Base-by-base conservation (phyloP, 108 stramenopile genomes). In the Aurantiochytrium sp. region DNA sequence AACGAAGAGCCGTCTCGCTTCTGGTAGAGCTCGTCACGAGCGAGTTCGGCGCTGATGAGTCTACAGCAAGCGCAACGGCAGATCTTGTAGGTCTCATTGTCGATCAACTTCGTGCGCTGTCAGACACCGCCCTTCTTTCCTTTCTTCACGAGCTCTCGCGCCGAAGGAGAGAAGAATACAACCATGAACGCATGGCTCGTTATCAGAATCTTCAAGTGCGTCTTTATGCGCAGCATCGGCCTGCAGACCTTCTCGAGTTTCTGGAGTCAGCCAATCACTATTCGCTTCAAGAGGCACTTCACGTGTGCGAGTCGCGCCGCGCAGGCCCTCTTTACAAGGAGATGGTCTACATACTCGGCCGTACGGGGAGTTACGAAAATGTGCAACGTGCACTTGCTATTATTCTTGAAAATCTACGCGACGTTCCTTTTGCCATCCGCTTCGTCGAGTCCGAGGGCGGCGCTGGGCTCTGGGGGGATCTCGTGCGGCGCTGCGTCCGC, bases 381-480 rank as follows among this genome's bases (percentile, higher is more conserved):
- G 51, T 83, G 19, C 76, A 53, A 23, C 45, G 76, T 12, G 76
- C 76, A 12, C 28, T 83, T 6, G 51, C 45, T 6, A 83, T 83
- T 35, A 83, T 83, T 83, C 44, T 83, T 28, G 51, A 53, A 25
- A 6, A 83, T 25, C 19, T 83, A 23, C 76, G 76, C 28, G 51
- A 83, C 45, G 28, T 83, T 4, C 45, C 10, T 6, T 47, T 25
- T 23, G 76, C 76, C 16, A 83, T 83, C 76, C 49, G 49, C 18
- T 83, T 83, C 51, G 76, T 83, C n/a, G 76, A 83, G 51, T 12
- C 45, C 49, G 76, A 83, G 28, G 64, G 64, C 64, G 76, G 76
- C 45, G 76, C 45, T 12, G 76, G 51, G 16, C 76, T 83, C 76
- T 83, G 76, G 76, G n/a, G 19, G 16, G 76, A 83, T 83, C 76